Evolutionary conservation across 441 rosid genomes (phyloP), one percentile per base, ranked within the genome.

Genomic region (Erodium trifolium): DNA sequence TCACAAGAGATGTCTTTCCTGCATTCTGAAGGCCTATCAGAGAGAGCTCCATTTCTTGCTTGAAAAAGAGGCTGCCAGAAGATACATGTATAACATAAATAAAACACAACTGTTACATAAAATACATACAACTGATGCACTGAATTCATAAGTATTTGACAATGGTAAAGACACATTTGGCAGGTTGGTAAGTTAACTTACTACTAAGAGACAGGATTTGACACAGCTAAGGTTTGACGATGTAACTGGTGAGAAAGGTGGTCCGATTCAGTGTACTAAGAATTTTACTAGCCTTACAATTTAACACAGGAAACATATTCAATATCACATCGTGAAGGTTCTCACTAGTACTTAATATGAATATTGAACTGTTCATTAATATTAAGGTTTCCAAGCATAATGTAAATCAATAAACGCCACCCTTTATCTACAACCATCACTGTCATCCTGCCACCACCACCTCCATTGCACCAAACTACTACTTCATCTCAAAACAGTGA

Each of bases 11-110:
- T 18, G 74, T 71, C 67, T 71, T 71, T 63, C 74, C 74, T 7
- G 74, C 74, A 66, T 71, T 71, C 27, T 71, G 74, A 55, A 71
- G 74, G 53, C 74, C 74, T 71, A 71, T 71, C 4, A 71, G 66
- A 18, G 74, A 71, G 62, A 71, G 69, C 37, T 71, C 74, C 74
- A 71, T 71, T 71, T 71, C 74, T 67, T 71, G 74, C 65, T 71
- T 71, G 70, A 71, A 71, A 67, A 71, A 71, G 63, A 71, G 74
- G 57, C 74, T 60, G 64, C 34, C 34, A 60, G 10, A 18, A 60
- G 64, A 60, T 60, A 19, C 5, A 10, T 23, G 64, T 60, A 60
- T 10, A 60, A 23, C 64, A 23, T 60, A 60, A 60, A 19, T 19
- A 59, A 1, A 27, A 27, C 31, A 27, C 31, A 27, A 27, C 31